These are phyloP conservation scores for Calycina herbarum DNA, from an alignment of 2,329 filamentous ascomycete species.

Conservation along the genomic window DNA sequence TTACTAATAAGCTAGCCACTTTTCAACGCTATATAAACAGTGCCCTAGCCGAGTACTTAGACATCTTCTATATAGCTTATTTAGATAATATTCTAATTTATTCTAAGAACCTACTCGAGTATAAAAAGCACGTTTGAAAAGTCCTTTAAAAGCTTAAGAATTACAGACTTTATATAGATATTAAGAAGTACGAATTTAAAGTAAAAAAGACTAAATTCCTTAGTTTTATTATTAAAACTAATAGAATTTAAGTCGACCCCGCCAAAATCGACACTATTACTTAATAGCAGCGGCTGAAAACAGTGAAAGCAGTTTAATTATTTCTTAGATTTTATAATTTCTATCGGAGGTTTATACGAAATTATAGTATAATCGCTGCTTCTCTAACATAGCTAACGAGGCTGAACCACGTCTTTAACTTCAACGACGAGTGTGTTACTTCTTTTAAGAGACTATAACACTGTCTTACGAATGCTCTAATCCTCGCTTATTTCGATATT, in stretches of 20 bases:
- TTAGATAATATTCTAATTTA: background rate
- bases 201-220: constrained; percentile 5
- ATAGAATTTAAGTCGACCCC: constrained; percentile 11
- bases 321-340: constrained; percentile 22
- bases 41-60: background rate
- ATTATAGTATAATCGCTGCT: too few relatives aligned
- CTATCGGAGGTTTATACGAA: too few relatives aligned
- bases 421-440: too few relatives aligned
- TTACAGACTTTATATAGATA: background rate
- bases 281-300: background rate
- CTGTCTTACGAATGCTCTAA: too few relatives aligned
- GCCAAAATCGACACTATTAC: constrained; percentile 12
- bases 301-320: constrained; percentile 8
- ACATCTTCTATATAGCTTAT: background rate
- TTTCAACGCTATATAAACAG: background rate
- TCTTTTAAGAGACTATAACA: too few relatives aligned
- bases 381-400: too few relatives aligned
- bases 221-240: background rate
- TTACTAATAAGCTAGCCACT: background rate
- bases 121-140: too few relatives aligned
- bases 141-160: constrained; percentile 5
- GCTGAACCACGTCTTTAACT: too few relatives aligned
- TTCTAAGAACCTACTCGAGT: constrained; percentile 10
- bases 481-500: too few relatives aligned
- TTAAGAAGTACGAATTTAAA: constrained; percentile 8